These are phyloP conservation scores for Fusarium camptoceras DNA, from an alignment of 2,329 filamentous ascomycete genomes.

Conservation along the genomic window DNA sequence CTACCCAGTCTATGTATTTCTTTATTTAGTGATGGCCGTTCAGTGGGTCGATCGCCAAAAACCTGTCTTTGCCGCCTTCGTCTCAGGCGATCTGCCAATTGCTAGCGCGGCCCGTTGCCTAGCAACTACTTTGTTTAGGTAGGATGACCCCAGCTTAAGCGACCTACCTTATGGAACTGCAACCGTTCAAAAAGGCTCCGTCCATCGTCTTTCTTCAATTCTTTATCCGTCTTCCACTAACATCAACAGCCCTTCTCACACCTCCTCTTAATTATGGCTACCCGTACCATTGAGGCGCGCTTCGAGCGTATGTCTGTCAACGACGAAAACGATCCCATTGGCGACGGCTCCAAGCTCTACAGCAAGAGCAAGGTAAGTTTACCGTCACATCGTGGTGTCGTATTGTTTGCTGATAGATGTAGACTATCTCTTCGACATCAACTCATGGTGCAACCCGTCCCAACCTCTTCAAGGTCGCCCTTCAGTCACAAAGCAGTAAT, in stretches of 20 bases:
- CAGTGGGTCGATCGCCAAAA: conserved; percentile 10
- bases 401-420: conserved; percentile 52
- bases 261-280: conserved; percentile 66
- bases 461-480: conserved; percentile 86
- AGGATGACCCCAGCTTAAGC: conserved; percentile 26
- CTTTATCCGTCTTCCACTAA: conserved; percentile 37
- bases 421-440: conserved; percentile 51
- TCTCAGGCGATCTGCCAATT: conserved; percentile 6
- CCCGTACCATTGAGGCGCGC: conserved; percentile 83
- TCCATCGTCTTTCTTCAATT: conserved; percentile 26
- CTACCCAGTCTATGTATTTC: background rate
- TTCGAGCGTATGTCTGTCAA: conserved; percentile 91
- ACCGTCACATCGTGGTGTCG: background rate
- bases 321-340: conserved; percentile 81
- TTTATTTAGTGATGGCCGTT: background rate
- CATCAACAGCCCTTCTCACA: conserved; percentile 28
- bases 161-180: conserved; percentile 17
- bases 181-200: conserved; percentile 28
- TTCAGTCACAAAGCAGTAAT: conserved; percentile 81
- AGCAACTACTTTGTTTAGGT: conserved; percentile 29
- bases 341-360: conserved; percentile 65
- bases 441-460: conserved; percentile 72
- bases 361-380: conserved; percentile 80
- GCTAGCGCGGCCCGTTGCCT: conserved; percentile 18
- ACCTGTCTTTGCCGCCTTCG: background rate